Conservation (phyloP, 139 green algal genomes). For the Picochlorum sp. region DNA sequence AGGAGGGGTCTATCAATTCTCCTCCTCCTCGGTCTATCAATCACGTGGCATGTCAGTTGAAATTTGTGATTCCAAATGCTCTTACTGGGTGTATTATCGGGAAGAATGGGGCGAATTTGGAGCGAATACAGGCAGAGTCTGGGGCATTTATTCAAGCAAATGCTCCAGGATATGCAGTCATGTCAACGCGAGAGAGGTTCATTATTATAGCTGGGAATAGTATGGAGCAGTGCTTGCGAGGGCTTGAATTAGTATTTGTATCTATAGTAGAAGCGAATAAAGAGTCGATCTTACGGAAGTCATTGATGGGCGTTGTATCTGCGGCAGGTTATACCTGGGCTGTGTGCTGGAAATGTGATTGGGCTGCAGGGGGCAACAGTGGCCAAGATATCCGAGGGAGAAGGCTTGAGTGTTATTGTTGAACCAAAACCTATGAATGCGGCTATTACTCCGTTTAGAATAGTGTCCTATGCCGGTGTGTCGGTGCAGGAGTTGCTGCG, state of each 20-base stretch:
- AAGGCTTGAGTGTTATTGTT: slow-evolving; percentile 11
- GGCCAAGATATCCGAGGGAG: slow-evolving; percentile 3
- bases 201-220: slow-evolving; percentile 26
- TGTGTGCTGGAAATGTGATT: slow-evolving; percentile 27
- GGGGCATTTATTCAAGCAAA: slow-evolving; percentile 26
- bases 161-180: slow-evolving; percentile 17
- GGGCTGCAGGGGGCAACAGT: slow-evolving; percentile 21
- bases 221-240: neutral
- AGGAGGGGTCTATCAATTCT: neutral
- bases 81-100: slow-evolving; percentile 24
- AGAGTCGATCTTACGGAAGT: slow-evolving; percentile 2
- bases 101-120: slow-evolving; percentile 13
- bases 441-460: slow-evolving; percentile 28
- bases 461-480: slow-evolving; percentile 13
- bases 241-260: slow-evolving; percentile 11
- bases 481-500: slow-evolving; percentile 1
- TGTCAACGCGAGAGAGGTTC: slow-evolving; percentile 19
- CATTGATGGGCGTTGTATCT: slow-evolving; percentile 3
- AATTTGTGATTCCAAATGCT: slow-evolving; percentile 23
- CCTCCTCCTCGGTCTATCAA: slow-evolving; percentile 10
- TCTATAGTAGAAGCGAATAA: slow-evolving; percentile 11
- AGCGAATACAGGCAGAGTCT: slow-evolving; percentile 19
- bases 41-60: slow-evolving; percentile 17
- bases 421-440: slow-evolving; percentile 20
- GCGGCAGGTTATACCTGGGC: slow-evolving; percentile 23